Conservation (phyloP, 139 green algal genomes). For the Pedinophyceae sp. region DNA sequence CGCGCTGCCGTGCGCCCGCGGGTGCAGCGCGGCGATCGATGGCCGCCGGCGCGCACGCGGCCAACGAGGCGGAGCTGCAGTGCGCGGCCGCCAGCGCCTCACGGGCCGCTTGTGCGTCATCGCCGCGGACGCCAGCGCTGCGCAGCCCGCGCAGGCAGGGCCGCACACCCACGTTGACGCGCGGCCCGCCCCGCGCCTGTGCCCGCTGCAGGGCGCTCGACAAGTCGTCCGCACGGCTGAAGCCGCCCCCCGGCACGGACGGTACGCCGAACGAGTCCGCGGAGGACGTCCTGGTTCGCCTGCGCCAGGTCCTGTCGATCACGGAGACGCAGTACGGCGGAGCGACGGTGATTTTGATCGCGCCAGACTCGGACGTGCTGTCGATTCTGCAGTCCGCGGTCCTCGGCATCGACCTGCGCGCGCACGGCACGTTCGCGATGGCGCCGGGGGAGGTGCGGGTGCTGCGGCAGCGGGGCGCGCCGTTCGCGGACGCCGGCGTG, state of each 20-base stretch:
- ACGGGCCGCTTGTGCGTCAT: constrained; percentile 10
- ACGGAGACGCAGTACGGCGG: constrained; percentile 32
- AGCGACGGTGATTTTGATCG: constrained; percentile 37
- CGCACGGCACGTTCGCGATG: constrained; percentile 33
- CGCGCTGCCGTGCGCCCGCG: too few relatives aligned
- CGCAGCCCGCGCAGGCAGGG: constrained; percentile 4
- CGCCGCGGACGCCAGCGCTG: constrained; percentile 16
- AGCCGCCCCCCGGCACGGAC: constrained; percentile 22
- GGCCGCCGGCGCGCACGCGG: constrained; percentile 34
- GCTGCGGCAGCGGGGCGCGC: constrained; percentile 29
- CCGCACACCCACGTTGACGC: constrained; percentile 8
- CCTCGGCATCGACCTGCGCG: constrained; percentile 36
- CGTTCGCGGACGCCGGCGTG: too few relatives aligned
- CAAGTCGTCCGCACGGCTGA: neutral
- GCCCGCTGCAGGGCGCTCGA: neutral
- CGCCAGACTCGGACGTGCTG: constrained; percentile 48
- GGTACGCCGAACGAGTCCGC: constrained; percentile 57
- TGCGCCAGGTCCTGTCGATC: constrained; percentile 43
- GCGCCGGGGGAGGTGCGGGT: constrained; percentile 33
- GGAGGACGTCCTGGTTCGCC: constrained; percentile 46
- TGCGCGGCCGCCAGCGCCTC: constrained; percentile 4
- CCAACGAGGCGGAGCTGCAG: constrained; percentile 23
- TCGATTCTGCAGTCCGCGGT: constrained; percentile 46
- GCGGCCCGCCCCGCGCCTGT: neutral
- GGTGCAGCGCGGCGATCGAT: too few relatives aligned